Evolutionary conservation across 2,329 filamentous ascomycete genomes (phyloP).

Genomic region (Alternaria burnsii): DNA sequence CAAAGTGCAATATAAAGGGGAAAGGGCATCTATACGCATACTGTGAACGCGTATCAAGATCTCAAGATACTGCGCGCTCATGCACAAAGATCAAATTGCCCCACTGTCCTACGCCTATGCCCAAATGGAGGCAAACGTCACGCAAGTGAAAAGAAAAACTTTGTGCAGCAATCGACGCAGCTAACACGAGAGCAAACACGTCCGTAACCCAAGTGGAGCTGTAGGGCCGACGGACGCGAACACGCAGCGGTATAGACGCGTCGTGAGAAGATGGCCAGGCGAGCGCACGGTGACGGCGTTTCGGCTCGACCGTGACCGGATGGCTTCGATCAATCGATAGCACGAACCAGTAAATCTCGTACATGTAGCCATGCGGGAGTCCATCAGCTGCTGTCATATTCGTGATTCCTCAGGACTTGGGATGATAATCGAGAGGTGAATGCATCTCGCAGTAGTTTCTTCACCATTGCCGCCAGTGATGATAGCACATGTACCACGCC

Average conservation of each 20-base stretch:
- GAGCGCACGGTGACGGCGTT: slow-evolving; percentile 33
- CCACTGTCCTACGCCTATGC: slow-evolving; percentile 11
- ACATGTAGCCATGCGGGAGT: not conserved
- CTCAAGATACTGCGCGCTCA: not conserved
- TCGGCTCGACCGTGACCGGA: slow-evolving; percentile 26
- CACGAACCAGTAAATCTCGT: not conserved
- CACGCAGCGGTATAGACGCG: slow-evolving; percentile 44
- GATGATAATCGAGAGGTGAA: not conserved
- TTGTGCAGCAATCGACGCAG: slow-evolving; percentile 34
- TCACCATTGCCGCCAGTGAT: not conserved
- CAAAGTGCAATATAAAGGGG: not conserved
- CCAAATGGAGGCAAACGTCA: slow-evolving; percentile 30
- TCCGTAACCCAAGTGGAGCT: slow-evolving; percentile 30
- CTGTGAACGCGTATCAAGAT: not conserved
- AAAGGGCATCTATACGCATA: not conserved
- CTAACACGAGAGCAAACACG: slow-evolving; percentile 22
- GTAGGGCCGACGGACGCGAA: slow-evolving; percentile 30
- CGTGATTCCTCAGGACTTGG: not conserved
- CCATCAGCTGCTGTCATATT: not conserved
- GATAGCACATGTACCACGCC: slow-evolving; percentile 1
- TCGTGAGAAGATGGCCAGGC: slow-evolving; percentile 31
- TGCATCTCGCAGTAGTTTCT: not conserved
- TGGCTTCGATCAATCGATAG: slow-evolving; percentile 12
- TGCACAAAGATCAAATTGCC: not conserved
- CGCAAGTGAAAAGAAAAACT: slow-evolving; percentile 38